Base-by-base conservation (phyloP, 176 grass and related monocot species). In the Phyllostachys edulis region DNA sequence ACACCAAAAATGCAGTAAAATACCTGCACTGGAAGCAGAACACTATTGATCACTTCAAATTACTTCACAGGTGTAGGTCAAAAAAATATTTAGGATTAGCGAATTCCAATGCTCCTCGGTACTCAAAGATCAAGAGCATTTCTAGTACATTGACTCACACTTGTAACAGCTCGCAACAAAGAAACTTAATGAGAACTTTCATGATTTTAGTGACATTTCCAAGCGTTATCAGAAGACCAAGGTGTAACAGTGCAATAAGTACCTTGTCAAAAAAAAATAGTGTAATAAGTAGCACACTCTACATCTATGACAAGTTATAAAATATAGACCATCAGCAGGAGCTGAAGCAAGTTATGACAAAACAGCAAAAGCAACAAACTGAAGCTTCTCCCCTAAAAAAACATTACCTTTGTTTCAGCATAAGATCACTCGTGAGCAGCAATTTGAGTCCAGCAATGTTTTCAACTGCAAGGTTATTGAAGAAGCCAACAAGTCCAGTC, bases 361-460 rank as follows among this genome's bases (percentile, higher is more conserved):
- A 83, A 16, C 77, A 55, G 34, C 26, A 76, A 42, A 63, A 54
- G 6, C 14, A 12, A 69, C 2, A 69, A 47, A 71, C 21, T n/a
- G 36, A 11, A 36, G 66, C 0, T 65, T 74, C 10, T 72, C 13
- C 13, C 3, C 17, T 16, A 7, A 80, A 37, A 73, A 75, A 75
- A 71, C 42, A 45, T 87, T 72, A 95, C 93, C 93, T 95, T 2
- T 90, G 17, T 49, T 93, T 67, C 62, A 99, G 88, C 88, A 99
- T 96, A 59, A 96, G 89, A 18, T 99, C 80, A 76, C 91, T 79
- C 15, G 97, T 99, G 12, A 99, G 68, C 81, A 99, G 67, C 32
- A 99, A 67, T 64, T 99, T 99, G 26, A 96, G 88, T 57, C 97
- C 93, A 76, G 97, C 86, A 85, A 99, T 99, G 75, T 99, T 99